Evolutionary conservation across 768 basidiomycete species (phyloP).

Genomic region (Collybiopsis confluens): DNA sequence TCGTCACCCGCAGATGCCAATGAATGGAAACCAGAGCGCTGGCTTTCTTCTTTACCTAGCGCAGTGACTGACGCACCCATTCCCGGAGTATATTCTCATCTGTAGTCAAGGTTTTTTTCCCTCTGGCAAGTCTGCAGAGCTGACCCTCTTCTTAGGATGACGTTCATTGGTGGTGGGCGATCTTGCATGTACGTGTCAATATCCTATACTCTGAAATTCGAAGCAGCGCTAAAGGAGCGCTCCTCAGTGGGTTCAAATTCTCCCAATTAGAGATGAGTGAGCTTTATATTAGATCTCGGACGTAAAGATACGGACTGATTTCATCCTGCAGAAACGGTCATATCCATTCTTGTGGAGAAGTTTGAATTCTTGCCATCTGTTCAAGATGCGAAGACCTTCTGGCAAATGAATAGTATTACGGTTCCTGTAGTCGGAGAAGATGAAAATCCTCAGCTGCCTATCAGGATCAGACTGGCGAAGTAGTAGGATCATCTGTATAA

Average conservation of each 20-base stretch:
- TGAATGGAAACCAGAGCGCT: constrained; percentile 45
- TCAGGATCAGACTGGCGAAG: background rate
- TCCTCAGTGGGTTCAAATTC: constrained; percentile 5
- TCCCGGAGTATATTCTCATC: constrained; percentile 30
- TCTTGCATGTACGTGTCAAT: constrained; percentile 30
- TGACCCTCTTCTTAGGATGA: constrained; percentile 28
- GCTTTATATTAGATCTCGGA: background rate
- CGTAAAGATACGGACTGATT: too few relatives aligned
- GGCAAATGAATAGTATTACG: background rate
- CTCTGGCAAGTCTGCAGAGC: background rate
- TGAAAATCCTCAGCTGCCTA: background rate
- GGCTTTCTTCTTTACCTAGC: constrained; percentile 32
- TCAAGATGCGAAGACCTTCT: background rate
- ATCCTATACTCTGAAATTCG: too few relatives aligned
- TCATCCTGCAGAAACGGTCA: too few relatives aligned
- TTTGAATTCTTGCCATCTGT: background rate
- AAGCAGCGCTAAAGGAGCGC: too few relatives aligned
- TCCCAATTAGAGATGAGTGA: constrained; percentile 8
- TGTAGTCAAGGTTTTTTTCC: constrained; percentile 23
- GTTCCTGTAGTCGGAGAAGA: background rate
- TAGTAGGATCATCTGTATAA: background rate
- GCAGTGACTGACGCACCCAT: constrained; percentile 26
- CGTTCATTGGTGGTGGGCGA: constrained; percentile 36
- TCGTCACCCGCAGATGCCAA: constrained; percentile 24
- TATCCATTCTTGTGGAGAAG: background rate